These are phyloP conservation scores for Raphanus sativus DNA, from an alignment of 345 rosid genomes.

Conservation along the genomic window DNA sequence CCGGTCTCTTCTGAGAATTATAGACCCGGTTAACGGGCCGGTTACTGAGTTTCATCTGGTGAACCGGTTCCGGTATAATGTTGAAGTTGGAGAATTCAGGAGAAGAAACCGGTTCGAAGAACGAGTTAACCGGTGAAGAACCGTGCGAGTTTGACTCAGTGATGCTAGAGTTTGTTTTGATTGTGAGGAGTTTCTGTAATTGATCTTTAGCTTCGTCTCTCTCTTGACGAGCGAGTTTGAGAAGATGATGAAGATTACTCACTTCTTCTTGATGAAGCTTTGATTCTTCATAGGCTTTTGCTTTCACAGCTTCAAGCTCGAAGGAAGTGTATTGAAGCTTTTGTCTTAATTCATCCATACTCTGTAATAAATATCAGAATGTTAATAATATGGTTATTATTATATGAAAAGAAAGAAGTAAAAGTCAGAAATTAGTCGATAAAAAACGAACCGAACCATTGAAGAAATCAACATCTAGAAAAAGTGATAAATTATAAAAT, in stretches of 20 bases:
- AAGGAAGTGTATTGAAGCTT: constrained; percentile 58
- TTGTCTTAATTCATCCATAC: constrained; percentile 61
- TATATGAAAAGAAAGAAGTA: neutral
- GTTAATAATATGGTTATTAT: neutral
- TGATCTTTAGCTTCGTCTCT: constrained; percentile 81
- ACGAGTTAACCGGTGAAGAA: constrained; percentile 72
- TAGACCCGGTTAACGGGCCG: constrained; percentile 7
- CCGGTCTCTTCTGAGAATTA: constrained; percentile 7
- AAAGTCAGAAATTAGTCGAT: constrained; percentile 19
- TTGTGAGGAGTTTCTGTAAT: constrained; percentile 49
- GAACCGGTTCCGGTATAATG: constrained; percentile 42
- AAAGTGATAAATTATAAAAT: constrained; percentile 10
- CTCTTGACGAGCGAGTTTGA: constrained; percentile 64
- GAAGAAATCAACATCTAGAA: constrained; percentile 28
- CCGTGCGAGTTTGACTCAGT: constrained; percentile 74
- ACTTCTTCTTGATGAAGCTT: constrained; percentile 54
- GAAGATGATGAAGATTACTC: constrained; percentile 49
- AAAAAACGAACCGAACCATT: constrained; percentile 24
- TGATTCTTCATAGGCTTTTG: constrained; percentile 58
- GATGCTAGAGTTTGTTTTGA: constrained; percentile 70
- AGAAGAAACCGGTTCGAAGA: constrained; percentile 70
- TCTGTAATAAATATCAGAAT: constrained; percentile 44
- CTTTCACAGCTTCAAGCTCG: constrained; percentile 63
- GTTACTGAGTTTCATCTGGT: constrained; percentile 22
- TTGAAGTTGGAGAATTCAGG: constrained; percentile 64